A percentile compares a stretch with the other conserved stretches of the same genome.
Conservation (phyloP, 345 rosid genomes). For the Boechera retrofracta region DNA sequence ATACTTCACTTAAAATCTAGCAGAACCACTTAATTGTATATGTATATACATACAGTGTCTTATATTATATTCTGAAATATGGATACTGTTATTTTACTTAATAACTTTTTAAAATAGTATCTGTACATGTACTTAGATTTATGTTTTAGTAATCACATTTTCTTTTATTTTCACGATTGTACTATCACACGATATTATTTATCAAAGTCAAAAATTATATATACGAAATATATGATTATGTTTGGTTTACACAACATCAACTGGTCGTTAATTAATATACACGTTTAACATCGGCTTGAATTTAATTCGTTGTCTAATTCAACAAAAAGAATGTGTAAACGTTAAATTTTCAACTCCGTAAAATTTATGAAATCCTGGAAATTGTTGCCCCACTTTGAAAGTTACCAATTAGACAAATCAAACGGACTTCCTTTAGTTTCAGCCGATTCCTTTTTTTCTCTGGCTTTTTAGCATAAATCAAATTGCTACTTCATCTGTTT, state of each 20-base stretch:
- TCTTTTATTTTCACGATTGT: not conserved
- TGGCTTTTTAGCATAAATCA: conserved; percentile 13
- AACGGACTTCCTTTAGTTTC: not conserved
- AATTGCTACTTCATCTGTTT: no score
- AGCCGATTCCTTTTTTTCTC: not conserved
- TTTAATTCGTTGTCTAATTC: not conserved
- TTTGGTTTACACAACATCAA: not conserved
- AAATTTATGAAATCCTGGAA: not conserved
- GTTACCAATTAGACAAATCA: not conserved
- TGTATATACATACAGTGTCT: not conserved
- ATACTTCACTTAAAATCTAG: conserved; percentile 18
- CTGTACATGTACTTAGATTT: not conserved
- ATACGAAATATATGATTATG: not conserved
- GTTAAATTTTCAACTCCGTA: not conserved
- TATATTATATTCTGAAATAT: not conserved
- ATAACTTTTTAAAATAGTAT: not conserved
- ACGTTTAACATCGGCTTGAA: not conserved
- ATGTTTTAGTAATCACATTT: not conserved
- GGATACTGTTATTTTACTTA: not conserved
- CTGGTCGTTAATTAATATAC: conserved; percentile 3
- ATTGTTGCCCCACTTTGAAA: not conserved
- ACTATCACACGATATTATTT: not conserved
- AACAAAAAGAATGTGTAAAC: not conserved
- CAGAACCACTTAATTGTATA: conserved; percentile 14
- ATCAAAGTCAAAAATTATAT: not conserved